Evolutionary conservation across 352 stramenopile species (phyloP).

Genomic region (Pythium rishiriense): DNA sequence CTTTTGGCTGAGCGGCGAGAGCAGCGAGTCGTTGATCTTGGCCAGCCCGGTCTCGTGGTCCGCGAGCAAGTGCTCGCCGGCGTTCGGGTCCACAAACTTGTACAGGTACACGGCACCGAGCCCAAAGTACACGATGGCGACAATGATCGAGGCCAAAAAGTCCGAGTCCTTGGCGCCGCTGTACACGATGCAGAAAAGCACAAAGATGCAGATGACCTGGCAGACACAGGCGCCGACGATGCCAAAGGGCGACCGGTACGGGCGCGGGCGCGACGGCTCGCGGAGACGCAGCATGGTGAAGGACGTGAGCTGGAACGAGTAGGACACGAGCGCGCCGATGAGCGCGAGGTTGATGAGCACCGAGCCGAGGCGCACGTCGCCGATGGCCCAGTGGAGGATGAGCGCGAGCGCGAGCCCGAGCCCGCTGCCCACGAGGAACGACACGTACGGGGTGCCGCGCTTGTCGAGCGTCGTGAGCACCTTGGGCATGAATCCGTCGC

Average conservation of each 20-base stretch:
- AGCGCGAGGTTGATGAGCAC: slow-evolving; percentile 74
- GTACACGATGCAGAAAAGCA: slow-evolving; percentile 66
- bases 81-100: slow-evolving; percentile 16
- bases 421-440: slow-evolving; percentile 43
- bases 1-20: slow-evolving; percentile 27
- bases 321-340: slow-evolving; percentile 60
- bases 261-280: slow-evolving; percentile 47
- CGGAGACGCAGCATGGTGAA: slow-evolving; percentile 60
- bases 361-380: slow-evolving; percentile 50
- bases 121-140: slow-evolving; percentile 45
- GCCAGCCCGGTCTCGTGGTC: slow-evolving; percentile 19
- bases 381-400: slow-evolving; percentile 59
- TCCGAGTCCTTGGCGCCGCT: slow-evolving; percentile 51
- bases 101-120: slow-evolving; percentile 39
- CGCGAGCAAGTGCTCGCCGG: slow-evolving; percentile 16
- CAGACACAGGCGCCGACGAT: slow-evolving; percentile 50
- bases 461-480: slow-evolving; percentile 58
- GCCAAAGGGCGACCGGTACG: slow-evolving; percentile 61
- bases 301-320: slow-evolving; percentile 60
- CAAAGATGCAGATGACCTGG: slow-evolving; percentile 43
- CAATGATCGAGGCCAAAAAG: slow-evolving; percentile 60
- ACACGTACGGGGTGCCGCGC: slow-evolving; percentile 40
- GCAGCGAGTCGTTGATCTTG: slow-evolving; percentile 31
- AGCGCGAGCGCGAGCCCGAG: slow-evolving; percentile 47
- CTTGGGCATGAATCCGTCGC: slow-evolving; percentile 55